phyloP scores from a whole-genome alignment of 495 filamentous ascomycete species.

The Aspergillus diversus region DNA sequence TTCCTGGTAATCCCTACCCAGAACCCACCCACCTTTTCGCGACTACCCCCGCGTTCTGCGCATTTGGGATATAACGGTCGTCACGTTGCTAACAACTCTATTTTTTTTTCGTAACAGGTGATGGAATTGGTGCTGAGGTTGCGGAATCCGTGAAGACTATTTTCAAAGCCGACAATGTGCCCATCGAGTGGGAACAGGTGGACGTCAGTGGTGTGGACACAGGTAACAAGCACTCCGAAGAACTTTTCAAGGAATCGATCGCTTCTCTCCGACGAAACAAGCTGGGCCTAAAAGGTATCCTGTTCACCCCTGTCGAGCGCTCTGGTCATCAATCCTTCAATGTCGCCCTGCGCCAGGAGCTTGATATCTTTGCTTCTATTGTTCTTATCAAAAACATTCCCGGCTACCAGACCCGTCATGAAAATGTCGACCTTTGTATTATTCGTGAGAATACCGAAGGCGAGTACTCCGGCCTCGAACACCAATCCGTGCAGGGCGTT shows the following conservation, averaged over 20 bases:
- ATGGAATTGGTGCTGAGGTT: slow-evolving; percentile 97
- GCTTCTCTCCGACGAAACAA: slow-evolving; percentile 97
- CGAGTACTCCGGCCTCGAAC: slow-evolving; percentile 97
- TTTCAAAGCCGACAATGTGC: slow-evolving; percentile 99
- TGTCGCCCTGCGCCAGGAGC: slow-evolving; percentile 95
- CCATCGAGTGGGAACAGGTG: slow-evolving; percentile 97
- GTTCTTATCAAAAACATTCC: slow-evolving; percentile 99
- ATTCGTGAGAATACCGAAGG: slow-evolving; percentile 99
- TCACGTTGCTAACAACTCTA: slow-evolving; percentile 3
- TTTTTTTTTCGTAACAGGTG: slow-evolving; percentile 58
- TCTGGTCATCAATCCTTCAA: slow-evolving; percentile 99
- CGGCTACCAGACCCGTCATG: slow-evolving; percentile 94
- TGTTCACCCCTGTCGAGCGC: slow-evolving; percentile 94
- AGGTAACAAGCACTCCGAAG: slow-evolving; percentile 86
- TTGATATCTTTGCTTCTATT: slow-evolving; percentile 99
- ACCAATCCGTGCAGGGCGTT: slow-evolving; percentile 95
- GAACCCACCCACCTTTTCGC: background rate
- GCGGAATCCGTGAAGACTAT: slow-evolving; percentile 97
- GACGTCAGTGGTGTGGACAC: slow-evolving; percentile 92
- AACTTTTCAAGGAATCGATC: slow-evolving; percentile 92
- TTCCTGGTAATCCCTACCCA: slow-evolving; percentile 67
- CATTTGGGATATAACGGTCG: background rate
- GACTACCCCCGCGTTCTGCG: background rate
- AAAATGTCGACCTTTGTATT: slow-evolving; percentile 95
- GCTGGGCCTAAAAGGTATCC: slow-evolving; percentile 93